Percentiles rank a stretch among this genome's conserved stretches.
Conservation (phyloP, 768 basidiomycete genomes). For the Lentinula edodes region DNA sequence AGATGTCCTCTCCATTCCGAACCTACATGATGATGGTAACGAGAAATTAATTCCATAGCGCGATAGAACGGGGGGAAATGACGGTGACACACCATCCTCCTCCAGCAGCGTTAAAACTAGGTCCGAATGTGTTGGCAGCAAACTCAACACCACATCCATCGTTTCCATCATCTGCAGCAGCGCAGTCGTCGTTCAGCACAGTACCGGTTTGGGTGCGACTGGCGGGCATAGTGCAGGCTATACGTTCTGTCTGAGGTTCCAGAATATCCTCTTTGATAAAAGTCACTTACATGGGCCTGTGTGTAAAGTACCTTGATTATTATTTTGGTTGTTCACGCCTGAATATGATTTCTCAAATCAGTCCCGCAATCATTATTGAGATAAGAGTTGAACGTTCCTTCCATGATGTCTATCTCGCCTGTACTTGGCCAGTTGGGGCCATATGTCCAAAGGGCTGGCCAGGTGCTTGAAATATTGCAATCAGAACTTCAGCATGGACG, state of each 20-base stretch:
- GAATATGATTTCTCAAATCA: neutral
- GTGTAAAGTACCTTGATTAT: slow-evolving; percentile 52
- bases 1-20: slow-evolving; percentile 55
- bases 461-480: slow-evolving; percentile 12
- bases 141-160: slow-evolving; percentile 50
- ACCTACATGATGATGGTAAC: slow-evolving; percentile 29
- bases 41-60: neutral
- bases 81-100: slow-evolving; percentile 51
- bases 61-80: neutral
- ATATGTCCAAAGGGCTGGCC: slow-evolving; percentile 33
- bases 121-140: slow-evolving; percentile 46
- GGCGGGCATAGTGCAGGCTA: slow-evolving; percentile 48
- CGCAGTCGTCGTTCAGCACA: slow-evolving; percentile 39
- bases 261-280: neutral
- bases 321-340: slow-evolving; percentile 44
- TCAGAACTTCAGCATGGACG: neutral
- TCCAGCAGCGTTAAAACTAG: slow-evolving; percentile 50
- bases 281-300: slow-evolving; percentile 37
- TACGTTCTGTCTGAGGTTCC: neutral
- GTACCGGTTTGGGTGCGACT: slow-evolving; percentile 16
- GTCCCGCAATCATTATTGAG: neutral
- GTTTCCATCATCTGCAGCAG: slow-evolving; percentile 41
- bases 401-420: slow-evolving; percentile 51
- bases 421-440: slow-evolving; percentile 42
- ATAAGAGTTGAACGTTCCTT: slow-evolving; percentile 24